Evolutionary conservation across 2,329 filamentous ascomycete genomes (phyloP).

Genomic region (Sclerotiophoma versabilis): DNA sequence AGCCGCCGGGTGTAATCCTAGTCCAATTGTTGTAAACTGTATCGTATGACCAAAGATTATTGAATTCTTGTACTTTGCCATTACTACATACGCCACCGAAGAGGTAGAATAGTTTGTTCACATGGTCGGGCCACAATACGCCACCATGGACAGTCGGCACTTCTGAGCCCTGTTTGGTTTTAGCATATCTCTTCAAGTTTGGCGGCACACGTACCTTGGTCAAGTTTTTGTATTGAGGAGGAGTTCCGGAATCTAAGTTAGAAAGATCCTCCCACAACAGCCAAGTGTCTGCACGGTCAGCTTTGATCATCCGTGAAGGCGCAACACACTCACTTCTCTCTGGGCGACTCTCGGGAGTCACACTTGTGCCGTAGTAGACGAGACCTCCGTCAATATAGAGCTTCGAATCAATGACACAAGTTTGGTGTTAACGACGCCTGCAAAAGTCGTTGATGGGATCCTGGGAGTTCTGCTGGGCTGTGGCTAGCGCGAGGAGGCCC

Average conservation of each 20-base stretch:
- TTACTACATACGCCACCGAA: slow-evolving; percentile 62
- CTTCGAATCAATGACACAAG: slow-evolving; percentile 62
- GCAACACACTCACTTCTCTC: neutral
- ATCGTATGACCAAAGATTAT: slow-evolving; percentile 62
- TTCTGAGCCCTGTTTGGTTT: slow-evolving; percentile 52
- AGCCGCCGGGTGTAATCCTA: slow-evolving; percentile 38
- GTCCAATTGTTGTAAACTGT: slow-evolving; percentile 61
- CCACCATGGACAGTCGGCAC: slow-evolving; percentile 57
- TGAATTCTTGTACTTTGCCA: slow-evolving; percentile 43
- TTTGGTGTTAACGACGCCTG: slow-evolving; percentile 58
- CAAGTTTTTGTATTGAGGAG: neutral
- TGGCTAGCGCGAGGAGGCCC: neutral
- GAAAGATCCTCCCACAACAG: neutral
- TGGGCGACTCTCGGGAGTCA: neutral
- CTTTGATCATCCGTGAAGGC: no score
- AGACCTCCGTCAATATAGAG: slow-evolving; percentile 64
- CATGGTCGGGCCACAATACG: slow-evolving; percentile 62
- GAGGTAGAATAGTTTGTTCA: slow-evolving; percentile 67
- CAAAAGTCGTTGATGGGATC: slow-evolving; percentile 3
- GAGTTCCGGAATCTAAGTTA: neutral
- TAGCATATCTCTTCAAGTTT: neutral
- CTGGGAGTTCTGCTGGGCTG: neutral
- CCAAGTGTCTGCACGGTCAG: neutral
- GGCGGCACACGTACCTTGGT: neutral
- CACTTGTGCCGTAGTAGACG: neutral